A percentile compares a stretch with the other conserved stretches of the same genome.
Conservation (phyloP, 139 green algal species). For the Coelastrella sp. region DNA sequence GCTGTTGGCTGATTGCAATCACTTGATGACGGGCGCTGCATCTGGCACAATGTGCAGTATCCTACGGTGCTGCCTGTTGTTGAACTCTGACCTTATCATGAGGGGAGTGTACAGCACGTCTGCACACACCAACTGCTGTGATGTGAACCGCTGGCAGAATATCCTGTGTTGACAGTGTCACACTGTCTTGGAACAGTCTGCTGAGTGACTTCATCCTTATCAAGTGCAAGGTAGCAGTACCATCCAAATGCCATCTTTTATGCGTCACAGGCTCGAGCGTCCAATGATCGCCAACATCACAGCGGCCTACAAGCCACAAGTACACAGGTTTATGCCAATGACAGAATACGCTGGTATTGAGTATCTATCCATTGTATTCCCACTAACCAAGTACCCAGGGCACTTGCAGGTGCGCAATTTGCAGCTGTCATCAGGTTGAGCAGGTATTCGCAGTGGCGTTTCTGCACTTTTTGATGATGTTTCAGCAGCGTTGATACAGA, state of each 20-base stretch:
- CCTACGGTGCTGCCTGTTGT: no score
- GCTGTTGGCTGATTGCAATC: neutral
- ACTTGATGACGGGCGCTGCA: no score
- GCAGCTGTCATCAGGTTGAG: neutral
- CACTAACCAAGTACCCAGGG: constrained; percentile 25
- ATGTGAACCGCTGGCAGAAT: no score
- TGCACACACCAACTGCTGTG: no score
- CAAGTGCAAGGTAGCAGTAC: no score
- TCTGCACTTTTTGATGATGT: neutral
- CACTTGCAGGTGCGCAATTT: constrained; percentile 36
- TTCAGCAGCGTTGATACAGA: neutral
- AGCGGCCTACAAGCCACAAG: constrained; percentile 12
- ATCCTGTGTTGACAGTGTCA: no score
- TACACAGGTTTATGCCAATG: constrained; percentile 33
- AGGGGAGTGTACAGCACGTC: no score
- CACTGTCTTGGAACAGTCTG: no score
- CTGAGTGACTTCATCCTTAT: no score
- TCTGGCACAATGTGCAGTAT: no score
- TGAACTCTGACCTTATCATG: no score
- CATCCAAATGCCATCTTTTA: neutral
- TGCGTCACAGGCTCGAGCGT: constrained; percentile 41
- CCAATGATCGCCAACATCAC: constrained; percentile 45
- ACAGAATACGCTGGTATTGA: constrained; percentile 14
- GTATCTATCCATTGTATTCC: constrained; percentile 38
- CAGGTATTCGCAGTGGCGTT: neutral